These are phyloP conservation scores for Dactylellina leptospora DNA, from an alignment of 2,329 filamentous ascomycete species.

Conservation along the genomic window DNA sequence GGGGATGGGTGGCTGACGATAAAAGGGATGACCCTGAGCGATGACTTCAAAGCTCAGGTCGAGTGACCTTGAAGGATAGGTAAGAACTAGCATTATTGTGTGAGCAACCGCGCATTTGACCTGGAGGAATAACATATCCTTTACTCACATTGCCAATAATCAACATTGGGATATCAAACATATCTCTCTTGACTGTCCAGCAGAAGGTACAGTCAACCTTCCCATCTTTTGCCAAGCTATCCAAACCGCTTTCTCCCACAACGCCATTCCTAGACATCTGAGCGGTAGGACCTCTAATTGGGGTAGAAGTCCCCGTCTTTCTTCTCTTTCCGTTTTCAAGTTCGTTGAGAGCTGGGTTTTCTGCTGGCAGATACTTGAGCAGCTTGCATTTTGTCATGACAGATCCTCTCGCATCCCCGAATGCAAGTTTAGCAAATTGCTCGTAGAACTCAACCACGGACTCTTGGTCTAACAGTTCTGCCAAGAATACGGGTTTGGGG, in stretches of 20 bases:
- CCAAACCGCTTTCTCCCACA: slow-evolving; percentile 79
- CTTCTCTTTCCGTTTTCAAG: slow-evolving; percentile 54
- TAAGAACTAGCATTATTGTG: slow-evolving; percentile 42
- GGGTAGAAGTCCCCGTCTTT: slow-evolving; percentile 43
- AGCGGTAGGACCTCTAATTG: slow-evolving; percentile 35
- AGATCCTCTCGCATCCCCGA: slow-evolving; percentile 86
- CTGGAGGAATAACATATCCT: too few species aligned
- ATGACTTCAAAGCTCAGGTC: slow-evolving; percentile 3
- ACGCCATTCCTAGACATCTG: slow-evolving; percentile 59
- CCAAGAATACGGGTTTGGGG: slow-evolving; percentile 78
- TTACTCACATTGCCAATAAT: slow-evolving; percentile 92
- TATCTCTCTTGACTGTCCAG: slow-evolving; percentile 95
- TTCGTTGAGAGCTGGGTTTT: slow-evolving; percentile 26
- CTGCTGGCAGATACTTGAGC: slow-evolving; percentile 73
- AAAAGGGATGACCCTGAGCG: too few species aligned
- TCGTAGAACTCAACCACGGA: slow-evolving; percentile 95
- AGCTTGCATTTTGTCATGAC: slow-evolving; percentile 85
- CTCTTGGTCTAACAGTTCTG: slow-evolving; percentile 91
- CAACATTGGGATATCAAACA: slow-evolving; percentile 98
- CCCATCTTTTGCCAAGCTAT: slow-evolving; percentile 82
- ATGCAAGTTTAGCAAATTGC: slow-evolving; percentile 90
- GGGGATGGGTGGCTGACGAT: too few species aligned
- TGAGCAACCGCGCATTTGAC: too few species aligned
- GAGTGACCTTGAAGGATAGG: slow-evolving; percentile 48
- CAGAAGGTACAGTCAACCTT: slow-evolving; percentile 95